Percentiles rank a stretch among this genome's conserved stretches.
phyloP scores from a whole-genome alignment of 176 grass and related monocot species.

The Cenchrus purpureus region DNA sequence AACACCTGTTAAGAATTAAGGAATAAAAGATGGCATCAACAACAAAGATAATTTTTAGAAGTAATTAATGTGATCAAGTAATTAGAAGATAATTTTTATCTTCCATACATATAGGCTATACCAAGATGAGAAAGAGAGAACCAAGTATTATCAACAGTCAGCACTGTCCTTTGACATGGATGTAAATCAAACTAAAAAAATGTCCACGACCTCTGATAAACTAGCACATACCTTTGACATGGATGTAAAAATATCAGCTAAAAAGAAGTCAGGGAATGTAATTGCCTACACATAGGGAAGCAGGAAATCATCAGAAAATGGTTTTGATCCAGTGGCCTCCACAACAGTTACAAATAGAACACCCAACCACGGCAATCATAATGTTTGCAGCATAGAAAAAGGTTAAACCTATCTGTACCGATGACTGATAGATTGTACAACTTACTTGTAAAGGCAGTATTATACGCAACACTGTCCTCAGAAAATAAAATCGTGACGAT shows the following conservation, averaged over 20 bases:
- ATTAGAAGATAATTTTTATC: background rate
- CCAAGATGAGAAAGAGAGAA: conserved; percentile 10
- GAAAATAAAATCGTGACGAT: conserved; percentile 87
- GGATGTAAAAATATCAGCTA: conserved; percentile 99
- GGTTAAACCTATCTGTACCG: background rate
- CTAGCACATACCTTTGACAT: conserved; percentile 84
- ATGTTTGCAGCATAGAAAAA: conserved; percentile 30
- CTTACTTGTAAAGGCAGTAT: conserved; percentile 88
- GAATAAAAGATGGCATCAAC: conserved; percentile 21
- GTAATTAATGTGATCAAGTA: background rate
- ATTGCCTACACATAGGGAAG: conserved; percentile 65
- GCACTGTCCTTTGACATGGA: background rate
- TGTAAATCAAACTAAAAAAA: background rate
- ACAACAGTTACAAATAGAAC: conserved; percentile 27
- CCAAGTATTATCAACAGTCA: background rate
- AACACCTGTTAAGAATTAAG: conserved; percentile 76
- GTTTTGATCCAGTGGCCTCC: background rate
- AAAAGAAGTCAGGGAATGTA: conserved; percentile 97
- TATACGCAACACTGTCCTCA: conserved; percentile 88
- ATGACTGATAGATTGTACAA: conserved; percentile 30
- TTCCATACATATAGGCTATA: conserved; percentile 13
- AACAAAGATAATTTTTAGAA: background rate
- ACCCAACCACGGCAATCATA: background rate
- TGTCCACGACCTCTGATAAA: background rate
- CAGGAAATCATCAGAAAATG: conserved; percentile 34